phyloP scores from a whole-genome alignment of 768 basidiomycete species.

The Clavaria fumosa region DNA sequence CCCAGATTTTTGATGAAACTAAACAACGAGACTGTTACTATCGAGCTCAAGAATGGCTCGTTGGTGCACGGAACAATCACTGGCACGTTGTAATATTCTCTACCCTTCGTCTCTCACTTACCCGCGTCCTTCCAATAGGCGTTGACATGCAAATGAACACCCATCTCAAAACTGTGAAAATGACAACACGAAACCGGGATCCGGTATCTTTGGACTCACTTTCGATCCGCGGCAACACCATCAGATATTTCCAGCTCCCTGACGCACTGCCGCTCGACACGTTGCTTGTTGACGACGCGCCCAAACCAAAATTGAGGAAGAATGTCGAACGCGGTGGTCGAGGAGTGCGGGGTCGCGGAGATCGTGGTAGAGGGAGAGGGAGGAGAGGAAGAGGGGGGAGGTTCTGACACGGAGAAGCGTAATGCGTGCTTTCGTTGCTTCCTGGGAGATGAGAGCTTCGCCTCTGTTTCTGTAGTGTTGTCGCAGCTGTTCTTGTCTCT shows the following conservation, averaged over 20 bases:
- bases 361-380: slow-evolving; percentile 36
- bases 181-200: slow-evolving; percentile 85
- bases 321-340: slow-evolving; percentile 72
- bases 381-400: slow-evolving; percentile 38
- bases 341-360: slow-evolving; percentile 32
- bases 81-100: slow-evolving; percentile 43
- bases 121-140: slow-evolving; percentile 30
- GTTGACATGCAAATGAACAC: slow-evolving; percentile 99
- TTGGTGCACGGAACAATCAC: slow-evolving; percentile 94
- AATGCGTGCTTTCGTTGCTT: not conserved
- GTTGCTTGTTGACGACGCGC: slow-evolving; percentile 92
- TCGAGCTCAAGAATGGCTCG: slow-evolving; percentile 97
- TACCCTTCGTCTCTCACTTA: not conserved
- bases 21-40: slow-evolving; percentile 97
- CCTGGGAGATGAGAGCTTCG: not conserved
- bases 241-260: slow-evolving; percentile 95
- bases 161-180: slow-evolving; percentile 92
- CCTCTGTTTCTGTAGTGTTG: not conserved
- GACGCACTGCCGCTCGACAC: slow-evolving; percentile 95
- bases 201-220: slow-evolving; percentile 77
- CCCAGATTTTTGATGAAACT: slow-evolving; percentile 96
- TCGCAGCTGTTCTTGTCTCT: not conserved
- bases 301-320: slow-evolving; percentile 85
- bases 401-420: slow-evolving; percentile 1
- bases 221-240: slow-evolving; percentile 92